Conservation (phyloP, 768 basidiomycete species). For the Rubroboletus pulcherrimus region DNA sequence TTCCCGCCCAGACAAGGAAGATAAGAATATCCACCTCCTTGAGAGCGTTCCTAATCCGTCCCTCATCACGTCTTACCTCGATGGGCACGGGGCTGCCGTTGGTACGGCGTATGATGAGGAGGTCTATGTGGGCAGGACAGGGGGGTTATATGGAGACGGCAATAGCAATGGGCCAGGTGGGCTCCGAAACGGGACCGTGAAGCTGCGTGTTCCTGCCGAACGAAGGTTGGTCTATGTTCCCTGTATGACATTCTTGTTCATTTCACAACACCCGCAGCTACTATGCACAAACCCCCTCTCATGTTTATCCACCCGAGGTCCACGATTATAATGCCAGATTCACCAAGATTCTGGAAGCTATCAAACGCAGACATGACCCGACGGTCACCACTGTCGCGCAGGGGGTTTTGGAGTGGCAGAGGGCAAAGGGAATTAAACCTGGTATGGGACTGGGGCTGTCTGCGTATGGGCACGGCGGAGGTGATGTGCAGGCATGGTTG, state of each 20-base stretch:
- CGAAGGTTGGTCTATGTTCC: constrained; percentile 50
- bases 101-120: constrained; percentile 4
- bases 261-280: constrained; percentile 49
- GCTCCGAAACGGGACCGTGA: constrained; percentile 52
- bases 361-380: constrained; percentile 94
- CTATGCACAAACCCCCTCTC: constrained; percentile 70
- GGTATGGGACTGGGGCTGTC: constrained; percentile 28
- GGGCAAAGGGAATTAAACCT: constrained; percentile 34
- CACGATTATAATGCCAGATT: constrained; percentile 91
- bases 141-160: constrained; percentile 14
- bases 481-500: constrained; percentile 92
- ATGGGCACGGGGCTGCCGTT: constrained; percentile 31
- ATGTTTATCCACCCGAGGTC: constrained; percentile 87
- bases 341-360: constrained; percentile 79
- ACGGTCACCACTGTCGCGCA: constrained; percentile 97
- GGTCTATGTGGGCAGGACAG: not conserved
- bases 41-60: constrained; percentile 81
- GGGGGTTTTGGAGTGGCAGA: constrained; percentile 96
- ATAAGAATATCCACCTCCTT: constrained; percentile 47
- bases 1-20: constrained; percentile 36
- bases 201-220: constrained; percentile 79
- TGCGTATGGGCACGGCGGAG: constrained; percentile 58
- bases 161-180: constrained; percentile 28
- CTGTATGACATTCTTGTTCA: not conserved
- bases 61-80: constrained; percentile 34